These are phyloP conservation scores for Leccinum solheimii DNA, from an alignment of 1,284 basidiomycete species.

Conservation along the genomic window DNA sequence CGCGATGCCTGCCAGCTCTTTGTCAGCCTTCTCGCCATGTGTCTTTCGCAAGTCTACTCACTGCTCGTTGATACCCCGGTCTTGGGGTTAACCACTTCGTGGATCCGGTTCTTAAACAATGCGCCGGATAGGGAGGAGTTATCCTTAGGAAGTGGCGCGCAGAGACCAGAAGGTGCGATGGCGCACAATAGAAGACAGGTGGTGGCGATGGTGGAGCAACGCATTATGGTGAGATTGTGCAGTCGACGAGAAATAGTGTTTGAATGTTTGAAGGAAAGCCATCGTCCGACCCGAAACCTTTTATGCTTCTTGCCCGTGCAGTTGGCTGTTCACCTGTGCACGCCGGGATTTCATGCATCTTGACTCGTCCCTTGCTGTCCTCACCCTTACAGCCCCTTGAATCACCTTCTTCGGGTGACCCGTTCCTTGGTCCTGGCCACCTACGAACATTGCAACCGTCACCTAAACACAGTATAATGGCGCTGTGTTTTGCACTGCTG, in stretches of 20 bases:
- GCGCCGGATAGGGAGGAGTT: constrained; percentile 5
- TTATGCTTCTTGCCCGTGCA: constrained; percentile 1
- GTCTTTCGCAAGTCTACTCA: constrained; percentile 6
- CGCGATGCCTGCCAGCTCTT: neutral
- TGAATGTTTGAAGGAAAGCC: neutral
- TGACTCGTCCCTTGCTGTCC: constrained; percentile 2
- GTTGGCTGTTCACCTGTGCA: constrained; percentile 12
- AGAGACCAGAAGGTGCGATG: constrained; percentile 15
- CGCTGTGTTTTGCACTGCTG: constrained; percentile 12
- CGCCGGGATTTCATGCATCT: neutral
- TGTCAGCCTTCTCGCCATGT: constrained; percentile 7
- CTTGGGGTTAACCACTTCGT: constrained; percentile 20
- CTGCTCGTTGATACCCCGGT: neutral
- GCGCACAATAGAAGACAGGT: constrained; percentile 14
- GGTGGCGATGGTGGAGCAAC: constrained; percentile 3
- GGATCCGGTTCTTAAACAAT: constrained; percentile 24
- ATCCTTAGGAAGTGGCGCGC: constrained; percentile 6
- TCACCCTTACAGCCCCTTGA: neutral
- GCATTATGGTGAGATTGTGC: constrained; percentile 16
- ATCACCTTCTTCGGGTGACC: constrained; percentile 1
- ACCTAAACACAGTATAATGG: neutral
- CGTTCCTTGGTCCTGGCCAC: constrained; percentile 1
- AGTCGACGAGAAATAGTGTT: constrained; percentile 1
- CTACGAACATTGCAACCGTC: neutral
- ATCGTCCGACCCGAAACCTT: constrained; percentile 1